These are phyloP conservation scores for Globisporangium rhizosaccharum DNA, from an alignment of 352 stramenopile species.

Conservation along the genomic window DNA sequence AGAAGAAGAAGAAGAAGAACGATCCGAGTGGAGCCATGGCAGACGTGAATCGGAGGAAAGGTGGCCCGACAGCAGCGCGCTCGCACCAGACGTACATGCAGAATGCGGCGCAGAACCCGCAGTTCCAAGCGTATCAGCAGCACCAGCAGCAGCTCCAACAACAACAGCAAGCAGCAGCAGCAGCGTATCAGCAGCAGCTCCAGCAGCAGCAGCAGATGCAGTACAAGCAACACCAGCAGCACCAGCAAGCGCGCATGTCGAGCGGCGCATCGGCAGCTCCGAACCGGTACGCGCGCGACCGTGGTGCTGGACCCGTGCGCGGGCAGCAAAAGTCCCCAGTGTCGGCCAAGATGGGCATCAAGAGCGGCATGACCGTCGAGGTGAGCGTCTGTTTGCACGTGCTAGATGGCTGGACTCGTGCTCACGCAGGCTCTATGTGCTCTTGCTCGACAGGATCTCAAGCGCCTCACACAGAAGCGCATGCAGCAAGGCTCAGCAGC, in stretches of 20 bases:
- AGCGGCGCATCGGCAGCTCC: background rate
- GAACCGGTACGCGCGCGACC: slow-evolving; percentile 12
- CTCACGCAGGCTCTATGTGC: background rate
- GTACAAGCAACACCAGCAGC: slow-evolving; percentile 29
- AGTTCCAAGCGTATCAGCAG: slow-evolving; percentile 32
- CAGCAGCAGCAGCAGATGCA: slow-evolving; percentile 34
- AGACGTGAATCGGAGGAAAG: slow-evolving; percentile 43
- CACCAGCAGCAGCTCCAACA: slow-evolving; percentile 38
- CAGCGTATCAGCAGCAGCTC: slow-evolving; percentile 30
- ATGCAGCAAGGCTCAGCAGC: slow-evolving; percentile 55
- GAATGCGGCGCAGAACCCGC: slow-evolving; percentile 19
- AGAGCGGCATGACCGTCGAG: slow-evolving; percentile 87
- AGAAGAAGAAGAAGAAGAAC: background rate
- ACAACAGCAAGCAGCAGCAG: slow-evolving; percentile 13
- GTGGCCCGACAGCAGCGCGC: slow-evolving; percentile 25
- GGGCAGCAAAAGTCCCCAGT: slow-evolving; percentile 28
- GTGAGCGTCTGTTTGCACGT: slow-evolving; percentile 10
- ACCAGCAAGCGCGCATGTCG: slow-evolving; percentile 14
- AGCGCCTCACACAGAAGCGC: slow-evolving; percentile 78
- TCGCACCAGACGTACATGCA: slow-evolving; percentile 42
- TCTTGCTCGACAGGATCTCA: slow-evolving; percentile 37
- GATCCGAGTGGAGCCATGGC: slow-evolving; percentile 20
- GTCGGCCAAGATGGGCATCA: slow-evolving; percentile 79
- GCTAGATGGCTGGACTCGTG: too few relatives aligned
- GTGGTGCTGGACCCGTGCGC: slow-evolving; percentile 5